Conservation (phyloP, 192 early-diverging fungal genomes). For the Entomortierella parvispora region DNA sequence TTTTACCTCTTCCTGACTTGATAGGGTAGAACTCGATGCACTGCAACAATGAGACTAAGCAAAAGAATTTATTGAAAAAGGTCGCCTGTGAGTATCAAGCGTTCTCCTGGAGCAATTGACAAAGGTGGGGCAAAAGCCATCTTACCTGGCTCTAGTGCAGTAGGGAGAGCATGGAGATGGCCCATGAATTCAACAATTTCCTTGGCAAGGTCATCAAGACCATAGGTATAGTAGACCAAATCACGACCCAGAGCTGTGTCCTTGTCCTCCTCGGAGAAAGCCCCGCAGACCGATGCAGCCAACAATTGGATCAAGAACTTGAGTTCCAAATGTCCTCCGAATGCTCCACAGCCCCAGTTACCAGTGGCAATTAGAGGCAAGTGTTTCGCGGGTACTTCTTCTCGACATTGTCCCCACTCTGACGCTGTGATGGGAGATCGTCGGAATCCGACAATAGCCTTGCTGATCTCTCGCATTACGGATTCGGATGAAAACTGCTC, state of each 20-base stretch:
- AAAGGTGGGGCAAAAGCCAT: not conserved
- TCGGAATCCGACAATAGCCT: slow-evolving; percentile 40
- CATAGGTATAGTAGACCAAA: slow-evolving; percentile 39
- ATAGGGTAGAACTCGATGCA: slow-evolving; percentile 26
- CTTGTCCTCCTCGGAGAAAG: slow-evolving; percentile 6
- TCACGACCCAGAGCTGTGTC: slow-evolving; percentile 12
- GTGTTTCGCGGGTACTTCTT: not conserved
- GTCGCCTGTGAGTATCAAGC: too few relatives aligned
- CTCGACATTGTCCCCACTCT: slow-evolving; percentile 33
- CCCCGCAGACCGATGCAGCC: slow-evolving; percentile 41
- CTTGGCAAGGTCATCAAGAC: slow-evolving; percentile 17
- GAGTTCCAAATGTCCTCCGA: slow-evolving; percentile 40
- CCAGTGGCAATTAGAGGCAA: slow-evolving; percentile 29
- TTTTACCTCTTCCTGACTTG: slow-evolving; percentile 7
- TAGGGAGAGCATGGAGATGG: slow-evolving; percentile 1
- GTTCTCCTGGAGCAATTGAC: too few relatives aligned
- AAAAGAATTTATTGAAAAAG: not conserved
- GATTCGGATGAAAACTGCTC: slow-evolving; percentile 17
- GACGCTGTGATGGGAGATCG: slow-evolving; percentile 34
- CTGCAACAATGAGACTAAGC: slow-evolving; percentile 9
- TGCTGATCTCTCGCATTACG: slow-evolving; percentile 40
- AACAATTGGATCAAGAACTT: slow-evolving; percentile 47
- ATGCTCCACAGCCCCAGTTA: slow-evolving; percentile 52
- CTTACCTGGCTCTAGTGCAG: slow-evolving; percentile 26
- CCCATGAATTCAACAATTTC: slow-evolving; percentile 28